Evolutionary conservation across 2,329 filamentous ascomycete species (phyloP), one percentile per base, ranked within the genome.

Genomic region (Xylariaceae sp.): DNA sequence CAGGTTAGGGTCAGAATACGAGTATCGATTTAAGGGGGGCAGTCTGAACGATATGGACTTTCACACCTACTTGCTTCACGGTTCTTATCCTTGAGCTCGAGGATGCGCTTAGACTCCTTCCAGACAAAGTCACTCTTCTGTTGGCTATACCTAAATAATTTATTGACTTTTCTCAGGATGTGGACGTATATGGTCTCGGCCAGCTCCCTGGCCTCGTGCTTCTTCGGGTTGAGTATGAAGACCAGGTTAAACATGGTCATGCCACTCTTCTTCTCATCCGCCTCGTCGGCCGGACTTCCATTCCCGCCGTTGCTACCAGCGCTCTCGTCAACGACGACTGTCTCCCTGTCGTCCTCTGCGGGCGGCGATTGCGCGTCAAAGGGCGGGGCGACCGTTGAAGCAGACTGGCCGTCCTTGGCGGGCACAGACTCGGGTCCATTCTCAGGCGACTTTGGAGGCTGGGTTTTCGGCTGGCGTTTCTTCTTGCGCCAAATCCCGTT

Each of bases 221-320:
- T 78, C 34, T 82, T 83, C 3, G 88, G 85, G 50, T 87, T 84
- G 48, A 96, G 69, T 35, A 95, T 85, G 60, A 97, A 97, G 16
- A 97, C 88, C 9, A 96, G 76, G 60, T 96, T 94, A 65, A 98
- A 98, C 90, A 97, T 97, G 47, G 83, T 88, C 85, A 97, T 89
- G 32, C 78, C 77, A 49, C 74, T 78, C 50, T 70, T 70, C 58
- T 85, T 81, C 55, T 78, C 71, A 45, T 83, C 71, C 28, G 70
- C 62, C 42, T 70, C 67, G 32, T 58, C 50, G 21, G 28, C 13
- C 8, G 26, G 36, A 9, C 32, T 39, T 23, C 37, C 46, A 35
- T 34, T 46, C 11, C 31, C 34, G 9, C 56, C 61, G n/a, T 23
- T 38, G 19, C 18, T 17, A 34, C 56, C 63, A n/a, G 43, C 59